Evolutionary conservation across 441 rosid species (phyloP).

Genomic region (Eruca vesicaria): DNA sequence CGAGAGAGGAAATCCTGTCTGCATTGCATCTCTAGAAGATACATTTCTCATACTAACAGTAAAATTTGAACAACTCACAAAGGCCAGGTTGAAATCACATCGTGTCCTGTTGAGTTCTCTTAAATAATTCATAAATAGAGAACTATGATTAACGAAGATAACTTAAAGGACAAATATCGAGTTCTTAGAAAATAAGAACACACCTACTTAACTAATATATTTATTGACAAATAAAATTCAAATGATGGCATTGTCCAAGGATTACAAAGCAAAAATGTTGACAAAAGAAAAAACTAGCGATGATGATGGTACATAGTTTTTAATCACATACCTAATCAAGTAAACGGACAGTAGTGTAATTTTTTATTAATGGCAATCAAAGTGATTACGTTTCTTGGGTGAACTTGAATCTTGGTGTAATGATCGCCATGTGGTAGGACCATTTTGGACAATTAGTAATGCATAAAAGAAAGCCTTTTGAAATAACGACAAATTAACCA

Average conservation of each 20-base stretch:
- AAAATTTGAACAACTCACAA: neutral
- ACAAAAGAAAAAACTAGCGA: neutral
- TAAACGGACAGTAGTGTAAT: neutral
- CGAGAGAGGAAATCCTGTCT: neutral
- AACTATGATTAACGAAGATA: neutral
- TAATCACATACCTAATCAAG: constrained; percentile 9
- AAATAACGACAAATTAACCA: neutral
- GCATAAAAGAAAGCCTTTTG: neutral
- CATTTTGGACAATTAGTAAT: constrained; percentile 17
- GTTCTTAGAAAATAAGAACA: neutral
- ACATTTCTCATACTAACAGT: neutral
- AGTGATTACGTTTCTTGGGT: constrained; percentile 21
- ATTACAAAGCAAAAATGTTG: neutral
- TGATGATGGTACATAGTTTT: neutral
- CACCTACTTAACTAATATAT: no score
- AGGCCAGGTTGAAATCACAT: neutral
- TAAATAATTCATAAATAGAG: neutral
- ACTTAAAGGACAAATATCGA: neutral
- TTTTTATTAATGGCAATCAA: constrained; percentile 12
- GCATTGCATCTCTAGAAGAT: neutral
- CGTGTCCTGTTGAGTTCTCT: neutral
- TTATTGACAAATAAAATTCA: neutral
- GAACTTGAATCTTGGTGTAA: constrained; percentile 12
- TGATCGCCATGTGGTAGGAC: constrained; percentile 29
- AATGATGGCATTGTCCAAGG: neutral